phyloP scores from a whole-genome alignment of 345 rosid genomes.

The Gossypium turneri region DNA sequence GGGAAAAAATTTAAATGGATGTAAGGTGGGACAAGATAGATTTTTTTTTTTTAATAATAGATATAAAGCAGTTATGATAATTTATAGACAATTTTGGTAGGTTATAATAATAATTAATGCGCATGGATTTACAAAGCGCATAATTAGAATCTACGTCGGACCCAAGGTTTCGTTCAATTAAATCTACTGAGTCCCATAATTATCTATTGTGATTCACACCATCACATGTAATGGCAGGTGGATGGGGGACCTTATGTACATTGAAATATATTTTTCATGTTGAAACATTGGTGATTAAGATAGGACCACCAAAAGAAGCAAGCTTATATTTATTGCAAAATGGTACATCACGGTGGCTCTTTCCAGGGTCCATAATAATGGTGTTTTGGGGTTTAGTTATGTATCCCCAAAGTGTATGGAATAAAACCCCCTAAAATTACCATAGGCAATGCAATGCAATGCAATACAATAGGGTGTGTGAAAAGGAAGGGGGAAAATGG shows the following conservation, averaged over 20 bases:
- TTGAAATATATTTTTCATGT: not conserved
- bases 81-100: no score
- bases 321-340: not conserved
- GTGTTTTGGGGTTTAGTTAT: not conserved
- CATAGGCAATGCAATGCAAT: no score
- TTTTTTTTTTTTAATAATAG: no score
- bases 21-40: no score
- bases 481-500: not conserved
- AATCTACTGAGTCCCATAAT: conserved; percentile 19
- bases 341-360: not conserved
- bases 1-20: no score
- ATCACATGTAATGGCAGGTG: not conserved
- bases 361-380: not conserved
- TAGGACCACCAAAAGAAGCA: conserved; percentile 1
- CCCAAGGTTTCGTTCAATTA: conserved; percentile 1
- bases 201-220: not conserved
- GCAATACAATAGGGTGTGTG: conserved; percentile 12
- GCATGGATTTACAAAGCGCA: not conserved
- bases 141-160: conserved; percentile 17
- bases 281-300: not conserved
- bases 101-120: no score
- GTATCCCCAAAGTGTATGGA: no score
- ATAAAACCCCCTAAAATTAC: no score
- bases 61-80: no score
- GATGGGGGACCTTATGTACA: conserved; percentile 5